Conservation (phyloP, 78 protist genomes). For the Dictyostelium firmibasis region DNA sequence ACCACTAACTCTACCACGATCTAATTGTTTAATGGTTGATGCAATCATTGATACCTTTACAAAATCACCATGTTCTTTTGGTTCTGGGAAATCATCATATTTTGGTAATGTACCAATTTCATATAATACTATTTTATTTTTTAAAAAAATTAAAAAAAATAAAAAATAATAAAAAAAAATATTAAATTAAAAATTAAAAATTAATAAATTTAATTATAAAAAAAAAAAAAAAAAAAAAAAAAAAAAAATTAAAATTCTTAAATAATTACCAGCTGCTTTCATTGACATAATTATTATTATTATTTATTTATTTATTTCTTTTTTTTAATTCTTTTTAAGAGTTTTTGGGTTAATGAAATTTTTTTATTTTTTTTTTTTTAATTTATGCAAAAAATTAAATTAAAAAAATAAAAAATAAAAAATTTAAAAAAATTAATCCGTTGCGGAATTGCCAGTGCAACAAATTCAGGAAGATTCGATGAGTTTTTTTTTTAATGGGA, state of each 20-base stretch:
- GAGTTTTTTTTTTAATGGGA: too few species aligned
- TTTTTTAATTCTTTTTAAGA: neutral
- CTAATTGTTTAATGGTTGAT: slow-evolving; percentile 45
- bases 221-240: too few species aligned
- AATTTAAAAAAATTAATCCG: too few species aligned
- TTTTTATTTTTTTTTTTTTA: neutral
- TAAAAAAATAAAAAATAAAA: too few species aligned
- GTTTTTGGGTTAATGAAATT: neutral
- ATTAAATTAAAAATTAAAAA: too few species aligned
- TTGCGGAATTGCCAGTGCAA: neutral
- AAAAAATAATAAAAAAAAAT: too few species aligned
- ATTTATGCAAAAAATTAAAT: neutral
- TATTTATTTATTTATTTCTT: neutral
- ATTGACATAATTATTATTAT: neutral
- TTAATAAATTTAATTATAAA: too few species aligned
- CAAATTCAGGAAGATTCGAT: too few species aligned
- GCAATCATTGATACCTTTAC: slow-evolving; percentile 10
- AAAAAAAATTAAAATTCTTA: too few species aligned
- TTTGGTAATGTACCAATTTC: neutral
- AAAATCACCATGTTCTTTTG: neutral
- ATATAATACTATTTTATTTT: too few species aligned
- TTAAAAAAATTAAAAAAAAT: neutral
- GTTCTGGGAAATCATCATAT: neutral
- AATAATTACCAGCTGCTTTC: neutral
- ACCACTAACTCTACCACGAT: slow-evolving; percentile 37